Conservation (phyloP, 2,329 filamentous ascomycete genomes). For the Colletotrichum gigasporum region DNA sequence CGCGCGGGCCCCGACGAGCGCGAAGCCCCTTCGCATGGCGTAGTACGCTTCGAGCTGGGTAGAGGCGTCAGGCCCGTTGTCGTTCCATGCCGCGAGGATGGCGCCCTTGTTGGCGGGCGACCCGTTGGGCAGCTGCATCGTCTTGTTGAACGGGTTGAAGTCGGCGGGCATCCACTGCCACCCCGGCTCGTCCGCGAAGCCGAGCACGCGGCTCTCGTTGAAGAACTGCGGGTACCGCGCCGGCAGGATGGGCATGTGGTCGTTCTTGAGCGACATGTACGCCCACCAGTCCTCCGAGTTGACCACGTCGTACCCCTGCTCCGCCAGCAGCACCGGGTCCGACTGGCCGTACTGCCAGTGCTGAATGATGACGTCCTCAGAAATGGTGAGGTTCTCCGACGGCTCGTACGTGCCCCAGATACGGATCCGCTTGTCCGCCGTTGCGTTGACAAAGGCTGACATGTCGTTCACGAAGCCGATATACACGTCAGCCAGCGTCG, state of each 20-base stretch:
- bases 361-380: constrained; percentile 51
- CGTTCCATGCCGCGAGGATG: constrained; percentile 57
- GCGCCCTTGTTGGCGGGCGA: constrained; percentile 45
- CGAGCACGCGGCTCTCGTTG: constrained; percentile 51
- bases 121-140: constrained; percentile 44
- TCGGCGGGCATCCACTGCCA: constrained; percentile 58
- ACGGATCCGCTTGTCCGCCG: constrained; percentile 52
- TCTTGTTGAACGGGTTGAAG: constrained; percentile 53
- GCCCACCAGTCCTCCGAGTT: constrained; percentile 63
- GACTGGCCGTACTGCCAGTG: constrained; percentile 53
- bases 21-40: constrained; percentile 54
- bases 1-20: constrained; percentile 48
- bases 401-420: constrained; percentile 62
- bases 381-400: constrained; percentile 46
- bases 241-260: constrained; percentile 55
- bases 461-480: constrained; percentile 62
- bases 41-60: constrained; percentile 59
- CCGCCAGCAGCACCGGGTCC: constrained; percentile 50
- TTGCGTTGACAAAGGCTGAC: constrained; percentile 48
- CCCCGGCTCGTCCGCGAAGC: constrained; percentile 50
- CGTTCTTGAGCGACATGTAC: constrained; percentile 64
- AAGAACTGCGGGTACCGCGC: constrained; percentile 57
- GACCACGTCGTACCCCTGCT: constrained; percentile 48
- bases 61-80: constrained; percentile 57
- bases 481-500: constrained; percentile 55